Conservation (phyloP, 345 rosid species). For the Eucalyptus microcorys region DNA sequence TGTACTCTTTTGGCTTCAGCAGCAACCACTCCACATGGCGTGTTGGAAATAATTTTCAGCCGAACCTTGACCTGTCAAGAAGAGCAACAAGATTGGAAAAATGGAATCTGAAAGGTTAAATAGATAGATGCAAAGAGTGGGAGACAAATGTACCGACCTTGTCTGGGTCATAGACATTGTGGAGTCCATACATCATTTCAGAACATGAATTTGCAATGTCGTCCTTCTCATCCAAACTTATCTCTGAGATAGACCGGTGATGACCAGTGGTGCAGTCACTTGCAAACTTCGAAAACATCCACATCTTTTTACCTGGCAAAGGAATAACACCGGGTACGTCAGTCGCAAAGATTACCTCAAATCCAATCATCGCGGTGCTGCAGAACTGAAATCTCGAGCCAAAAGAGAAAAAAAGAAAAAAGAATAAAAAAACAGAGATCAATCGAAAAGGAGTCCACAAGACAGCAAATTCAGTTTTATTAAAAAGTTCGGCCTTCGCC, state of each 20-base stretch:
- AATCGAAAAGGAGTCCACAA: neutral
- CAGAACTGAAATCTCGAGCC: neutral
- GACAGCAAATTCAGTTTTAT: neutral
- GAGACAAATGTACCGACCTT: constrained; percentile 28
- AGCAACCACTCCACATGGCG: constrained; percentile 74
- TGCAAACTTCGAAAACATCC: constrained; percentile 82
- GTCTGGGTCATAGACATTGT: constrained; percentile 82
- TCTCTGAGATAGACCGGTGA: constrained; percentile 51
- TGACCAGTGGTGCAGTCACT: constrained; percentile 77
- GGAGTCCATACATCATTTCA: constrained; percentile 81
- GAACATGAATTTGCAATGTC: constrained; percentile 83
- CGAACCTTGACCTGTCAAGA: constrained; percentile 68
- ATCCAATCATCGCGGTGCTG: neutral
- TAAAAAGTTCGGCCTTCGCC: neutral
- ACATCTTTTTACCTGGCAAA: constrained; percentile 58
- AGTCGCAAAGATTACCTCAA: neutral
- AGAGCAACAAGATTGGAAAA: neutral
- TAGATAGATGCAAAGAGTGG: neutral
- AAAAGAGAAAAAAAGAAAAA: neutral
- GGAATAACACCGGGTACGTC: neutral
- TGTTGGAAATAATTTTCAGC: constrained; percentile 64
- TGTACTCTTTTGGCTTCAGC: constrained; percentile 65
- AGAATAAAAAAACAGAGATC: neutral
- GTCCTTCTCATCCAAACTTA: constrained; percentile 53
- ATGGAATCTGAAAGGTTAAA: neutral